A percentile compares a stretch with the other conserved stretches of the same genome.
Conservation (phyloP, 2,329 filamentous ascomycete genomes). For the Botrytis aclada region DNA sequence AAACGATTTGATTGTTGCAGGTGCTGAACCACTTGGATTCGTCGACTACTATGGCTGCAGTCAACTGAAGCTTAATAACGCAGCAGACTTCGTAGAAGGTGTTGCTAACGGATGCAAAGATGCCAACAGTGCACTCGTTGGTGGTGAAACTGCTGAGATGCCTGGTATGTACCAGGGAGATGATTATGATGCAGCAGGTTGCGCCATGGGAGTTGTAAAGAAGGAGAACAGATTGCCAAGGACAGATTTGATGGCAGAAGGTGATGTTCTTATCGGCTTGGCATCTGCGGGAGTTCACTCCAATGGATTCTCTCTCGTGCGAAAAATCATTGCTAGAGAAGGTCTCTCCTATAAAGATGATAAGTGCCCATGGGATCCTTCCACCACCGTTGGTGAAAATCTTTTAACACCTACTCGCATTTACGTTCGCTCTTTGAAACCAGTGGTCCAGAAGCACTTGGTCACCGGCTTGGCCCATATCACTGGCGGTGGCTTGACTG, state of each 20-base stretch:
- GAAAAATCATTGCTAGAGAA: constrained; percentile 75
- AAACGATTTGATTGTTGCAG: constrained; percentile 95
- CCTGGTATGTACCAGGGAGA: constrained; percentile 81
- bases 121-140: constrained; percentile 86
- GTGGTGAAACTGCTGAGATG: constrained; percentile 98
- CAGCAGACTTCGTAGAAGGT: constrained; percentile 83
- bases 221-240: constrained; percentile 70
- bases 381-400: constrained; percentile 64
- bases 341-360: constrained; percentile 70
- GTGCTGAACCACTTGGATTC: constrained; percentile 92
- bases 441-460: constrained; percentile 57
- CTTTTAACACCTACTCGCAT: constrained; percentile 89
- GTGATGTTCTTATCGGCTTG: constrained; percentile 83
- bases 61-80: constrained; percentile 73
- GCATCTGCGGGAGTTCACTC: constrained; percentile 87
- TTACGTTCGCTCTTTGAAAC: constrained; percentile 81
- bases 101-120: constrained; percentile 84
- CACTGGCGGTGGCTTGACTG: constrained; percentile 86
- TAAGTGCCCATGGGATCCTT: constrained; percentile 70
- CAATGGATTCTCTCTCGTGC: constrained; percentile 96
- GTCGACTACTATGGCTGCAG: constrained; percentile 97
- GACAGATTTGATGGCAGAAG: constrained; percentile 69
- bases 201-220: constrained; percentile 80
- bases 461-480: constrained; percentile 96
- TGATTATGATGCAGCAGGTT: constrained; percentile 91